These are phyloP conservation scores for Clarkia xantiana DNA, from an alignment of 345 rosid species.

Conservation along the genomic window DNA sequence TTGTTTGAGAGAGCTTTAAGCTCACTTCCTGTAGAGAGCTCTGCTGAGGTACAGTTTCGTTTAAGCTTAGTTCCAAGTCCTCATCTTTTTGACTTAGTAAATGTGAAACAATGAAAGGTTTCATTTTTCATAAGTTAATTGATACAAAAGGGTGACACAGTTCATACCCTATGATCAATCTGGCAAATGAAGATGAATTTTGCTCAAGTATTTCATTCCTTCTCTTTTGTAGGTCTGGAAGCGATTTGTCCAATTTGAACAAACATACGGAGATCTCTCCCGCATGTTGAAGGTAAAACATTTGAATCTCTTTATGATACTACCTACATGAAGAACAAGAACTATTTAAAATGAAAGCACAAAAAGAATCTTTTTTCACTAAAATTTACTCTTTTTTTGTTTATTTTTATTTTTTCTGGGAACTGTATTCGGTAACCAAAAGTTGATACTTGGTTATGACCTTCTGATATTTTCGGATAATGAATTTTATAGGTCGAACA, in stretches of 20 bases:
- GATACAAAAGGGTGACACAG: no score
- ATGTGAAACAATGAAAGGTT: not conserved
- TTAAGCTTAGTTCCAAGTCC: not conserved
- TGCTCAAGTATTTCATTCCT: not conserved
- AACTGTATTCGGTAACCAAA: no score
- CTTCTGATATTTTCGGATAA: constrained; percentile 4
- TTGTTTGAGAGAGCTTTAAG: constrained; percentile 89
- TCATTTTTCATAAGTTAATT: no score
- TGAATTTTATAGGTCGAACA: constrained; percentile 59
- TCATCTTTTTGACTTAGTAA: not conserved
- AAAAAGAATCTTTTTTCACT: no score
- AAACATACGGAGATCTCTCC: constrained; percentile 86
- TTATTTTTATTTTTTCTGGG: no score
- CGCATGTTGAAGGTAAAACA: constrained; percentile 72
- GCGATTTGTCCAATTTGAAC: constrained; percentile 68
- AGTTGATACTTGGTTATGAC: no score
- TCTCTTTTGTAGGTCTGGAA: constrained; percentile 65
- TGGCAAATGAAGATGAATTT: no score
- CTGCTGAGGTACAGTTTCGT: constrained; percentile 54
- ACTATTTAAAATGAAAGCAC: no score
- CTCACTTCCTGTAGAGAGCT: constrained; percentile 69
- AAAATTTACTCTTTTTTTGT: no score
- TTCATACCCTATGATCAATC: no score
- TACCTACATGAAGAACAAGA: no score
- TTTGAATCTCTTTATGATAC: not conserved